Base-by-base conservation (phyloP, 495 filamentous ascomycete species). In the Penicillium silybi region DNA sequence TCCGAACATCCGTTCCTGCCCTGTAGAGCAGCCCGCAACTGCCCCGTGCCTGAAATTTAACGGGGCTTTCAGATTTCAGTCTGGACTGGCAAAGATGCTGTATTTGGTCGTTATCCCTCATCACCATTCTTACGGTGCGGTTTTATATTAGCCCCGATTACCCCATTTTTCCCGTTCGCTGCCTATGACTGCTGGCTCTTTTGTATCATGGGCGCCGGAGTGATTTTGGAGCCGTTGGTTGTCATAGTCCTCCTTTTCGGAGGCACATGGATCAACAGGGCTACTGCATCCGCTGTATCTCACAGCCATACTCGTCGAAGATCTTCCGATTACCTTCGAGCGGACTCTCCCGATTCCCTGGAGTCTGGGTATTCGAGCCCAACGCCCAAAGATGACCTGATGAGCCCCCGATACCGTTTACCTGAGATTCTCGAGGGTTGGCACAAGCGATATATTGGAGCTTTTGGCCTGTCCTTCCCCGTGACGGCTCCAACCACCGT, bases 181-280 rank as follows among this genome's bases (percentile, higher is more conserved):
- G 22, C 13, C 23, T 8, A 22, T 43, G 10, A 32, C 26, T 45
- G 11, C 26, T 45, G 7, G 43, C 15, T 17, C 26, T 6, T 45
- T 25, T 32, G 7, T 18, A 22, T 15, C 51, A 81, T 81, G 78
- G 80, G 80, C 10, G 71, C 59, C 22, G 78, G 78, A 6, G 76
- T 70, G 22, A 54, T 82, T 39, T 54, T 80, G 29, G 80, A 83
- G 50, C 80, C 80, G 11, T 61, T 81, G 27, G 74, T 77, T 7
- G 79, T 83, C 13, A 64, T 83, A 34, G 67, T 71, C 3, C 68
- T 83, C 15, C 73, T 83, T n/a, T 76, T 82, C 51, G 78, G 79
- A 48, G 80, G 80, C 6, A 81, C 79, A 11, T 82, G 78, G 78
- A 78, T 83, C 46, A 83, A 83, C 46, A 66, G 80, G 19, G 64